Evolutionary conservation across 2,329 filamentous ascomycete species (phyloP), one percentile per base, ranked within the genome.

Genomic region (Helotiales sp.): DNA sequence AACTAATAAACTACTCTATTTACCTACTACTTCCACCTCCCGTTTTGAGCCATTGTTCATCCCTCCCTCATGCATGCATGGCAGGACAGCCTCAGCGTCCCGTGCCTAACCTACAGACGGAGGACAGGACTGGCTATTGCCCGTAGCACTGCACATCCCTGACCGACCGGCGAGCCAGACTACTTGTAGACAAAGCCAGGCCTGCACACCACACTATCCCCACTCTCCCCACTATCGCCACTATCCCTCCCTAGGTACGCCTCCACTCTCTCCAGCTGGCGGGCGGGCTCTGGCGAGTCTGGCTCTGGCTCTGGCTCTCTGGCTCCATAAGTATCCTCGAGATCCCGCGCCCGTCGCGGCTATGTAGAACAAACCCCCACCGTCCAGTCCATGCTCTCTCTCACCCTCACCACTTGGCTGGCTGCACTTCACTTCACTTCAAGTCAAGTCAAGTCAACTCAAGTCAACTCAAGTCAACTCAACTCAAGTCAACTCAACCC

Each of bases 291-390:
- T 45, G 40, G 40, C 40, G 40, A 20, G 40, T n/a, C 20, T 45
- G 40, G 13, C n/a, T n/a, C n/a, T n/a, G n/a, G n/a, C n/a, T n/a
- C n/a, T n/a, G n/a, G n/a, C n/a, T n/a, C n/a, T n/a, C n/a, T n/a
- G 40, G 54, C 57, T 37, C 57, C 57, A 60, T 60, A 60, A 60
- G 57, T 60, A 60, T 57, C 34, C 20, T 52, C 26, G 32, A 30
- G 26, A 45, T 45, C 59, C 49, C 61, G 61, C 32, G 22, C 26
- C 34, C 37, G 50, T 57, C 50, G 17, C 24, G 22, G 26, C 24
- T 47, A 40, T 26, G 30, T 26, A 49, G 40, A 61, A 47, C 20
- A 32, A 57, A 65, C 63, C 59, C 59, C 60, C 50, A 50, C 54
- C 43, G 34, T 40, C 50, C 13, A 15, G n/a, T n/a, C n/a, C n/a